Evolutionary conservation across 805 yeast species (phyloP).

Genomic region (Peterozyma toletana): DNA sequence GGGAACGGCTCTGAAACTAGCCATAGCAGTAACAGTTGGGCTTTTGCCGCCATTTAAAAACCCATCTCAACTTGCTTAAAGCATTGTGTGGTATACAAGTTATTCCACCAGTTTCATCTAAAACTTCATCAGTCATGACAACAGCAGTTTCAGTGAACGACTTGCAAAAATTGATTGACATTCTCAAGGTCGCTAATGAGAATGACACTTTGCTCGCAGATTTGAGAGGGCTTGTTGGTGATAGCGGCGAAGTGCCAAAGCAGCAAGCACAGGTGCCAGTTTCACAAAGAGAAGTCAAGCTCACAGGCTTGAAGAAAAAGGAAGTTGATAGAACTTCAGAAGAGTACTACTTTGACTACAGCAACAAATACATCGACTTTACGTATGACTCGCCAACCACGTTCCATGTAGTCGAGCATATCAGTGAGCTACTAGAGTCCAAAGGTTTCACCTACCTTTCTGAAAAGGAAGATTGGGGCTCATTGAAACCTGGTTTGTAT

Average conservation of each 20-base stretch:
- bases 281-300: not conserved
- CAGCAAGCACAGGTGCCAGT: not conserved
- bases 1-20: too few species aligned
- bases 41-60: too few species aligned
- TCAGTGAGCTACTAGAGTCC: constrained; percentile 38
- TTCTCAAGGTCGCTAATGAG: not conserved
- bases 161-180: not conserved
- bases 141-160: too few species aligned
- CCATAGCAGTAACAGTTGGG: too few species aligned
- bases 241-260: not conserved
- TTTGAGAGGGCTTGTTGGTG: not conserved
- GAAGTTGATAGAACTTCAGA: constrained; percentile 4
- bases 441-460: constrained; percentile 60
- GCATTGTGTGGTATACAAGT: too few species aligned
- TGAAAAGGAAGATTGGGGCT: constrained; percentile 55
- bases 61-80: too few species aligned
- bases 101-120: too few species aligned
- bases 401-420: constrained; percentile 57
- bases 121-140: too few species aligned
- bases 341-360: constrained; percentile 5
- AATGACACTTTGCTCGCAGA: not conserved
- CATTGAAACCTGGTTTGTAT: constrained; percentile 43
- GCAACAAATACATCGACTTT: constrained; percentile 56
- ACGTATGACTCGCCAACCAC: constrained; percentile 69
- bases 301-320: not conserved